phyloP scores from a whole-genome alignment of 257 asterid species.

The Mentha longifolia region DNA sequence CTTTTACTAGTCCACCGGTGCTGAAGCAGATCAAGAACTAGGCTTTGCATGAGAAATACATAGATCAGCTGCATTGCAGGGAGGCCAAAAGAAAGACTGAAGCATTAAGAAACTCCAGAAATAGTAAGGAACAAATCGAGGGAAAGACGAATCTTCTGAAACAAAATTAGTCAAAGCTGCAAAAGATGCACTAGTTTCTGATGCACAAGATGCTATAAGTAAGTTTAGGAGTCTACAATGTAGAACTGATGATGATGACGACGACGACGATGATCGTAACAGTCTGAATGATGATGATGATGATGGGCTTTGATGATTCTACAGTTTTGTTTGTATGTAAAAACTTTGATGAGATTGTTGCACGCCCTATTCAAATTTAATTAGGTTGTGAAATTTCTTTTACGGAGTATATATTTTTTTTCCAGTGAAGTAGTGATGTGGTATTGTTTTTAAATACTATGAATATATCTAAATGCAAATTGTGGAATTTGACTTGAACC shows the following conservation, averaged over 20 bases:
- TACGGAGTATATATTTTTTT: too few species aligned
- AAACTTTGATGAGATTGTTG: background rate
- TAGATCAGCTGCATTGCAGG: slow-evolving; percentile 79
- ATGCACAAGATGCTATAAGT: slow-evolving; percentile 62
- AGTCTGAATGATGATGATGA: slow-evolving; percentile 24
- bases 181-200: slow-evolving; percentile 59
- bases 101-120: slow-evolving; percentile 49
- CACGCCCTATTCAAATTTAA: too few species aligned
- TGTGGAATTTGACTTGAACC: background rate
- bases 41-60: slow-evolving; percentile 82
- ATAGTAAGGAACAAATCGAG: slow-evolving; percentile 19
- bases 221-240: slow-evolving; percentile 49
- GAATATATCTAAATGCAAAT: too few species aligned
- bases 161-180: slow-evolving; percentile 56
- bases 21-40: slow-evolving; percentile 79
- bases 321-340: slow-evolving; percentile 25
- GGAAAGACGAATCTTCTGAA: slow-evolving; percentile 31
- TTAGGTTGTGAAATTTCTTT: too few species aligned
- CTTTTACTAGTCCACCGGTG: slow-evolving; percentile 72
- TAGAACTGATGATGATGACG: slow-evolving; percentile 24
- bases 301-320: slow-evolving; percentile 29
- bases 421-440: too few species aligned
- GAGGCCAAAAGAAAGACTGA: slow-evolving; percentile 83
- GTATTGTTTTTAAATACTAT: too few species aligned
- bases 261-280: slow-evolving; percentile 27